These are phyloP conservation scores for Chytridium lagenaria DNA, from an alignment of 371 early-diverging fungal species.

Conservation along the genomic window DNA sequence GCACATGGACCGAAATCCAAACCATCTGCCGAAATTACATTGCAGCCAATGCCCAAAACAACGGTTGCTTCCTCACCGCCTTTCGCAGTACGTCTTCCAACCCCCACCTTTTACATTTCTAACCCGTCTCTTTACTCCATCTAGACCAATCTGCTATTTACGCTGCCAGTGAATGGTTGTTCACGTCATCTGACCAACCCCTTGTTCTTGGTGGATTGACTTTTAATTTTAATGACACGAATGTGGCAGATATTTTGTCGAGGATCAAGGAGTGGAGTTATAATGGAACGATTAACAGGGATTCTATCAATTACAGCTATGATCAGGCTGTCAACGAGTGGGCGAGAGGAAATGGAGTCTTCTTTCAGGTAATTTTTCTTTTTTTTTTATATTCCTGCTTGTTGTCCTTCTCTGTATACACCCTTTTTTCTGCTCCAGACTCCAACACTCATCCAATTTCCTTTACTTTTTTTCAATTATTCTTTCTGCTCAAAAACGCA, in stretches of 20 bases:
- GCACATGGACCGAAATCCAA: slow-evolving; percentile 13
- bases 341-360: slow-evolving; percentile 13
- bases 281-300: neutral
- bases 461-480: too few species aligned
- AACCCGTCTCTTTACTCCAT: neutral
- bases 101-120: neutral
- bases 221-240: slow-evolving; percentile 26
- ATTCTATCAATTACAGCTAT: neutral
- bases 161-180: slow-evolving; percentile 24
- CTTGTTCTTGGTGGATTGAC: slow-evolving; percentile 11
- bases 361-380: slow-evolving; percentile 17
- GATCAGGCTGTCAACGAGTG: neutral
- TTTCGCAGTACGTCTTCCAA: slow-evolving; percentile 4
- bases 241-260: slow-evolving; percentile 7
- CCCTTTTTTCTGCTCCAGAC: too few species aligned
- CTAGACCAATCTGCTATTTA: slow-evolving; percentile 15
- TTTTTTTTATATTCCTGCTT: too few species aligned
- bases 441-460: too few species aligned
- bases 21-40: neutral
- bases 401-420: too few species aligned
- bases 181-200: slow-evolving; percentile 10
- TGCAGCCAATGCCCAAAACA: neutral
- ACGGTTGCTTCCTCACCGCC: slow-evolving; percentile 7
- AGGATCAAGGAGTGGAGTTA: slow-evolving; percentile 8
- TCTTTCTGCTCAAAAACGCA: too few species aligned